These are phyloP conservation scores for Sisymbrium altissimum DNA, from an alignment of 345 rosid species.

Conservation along the genomic window DNA sequence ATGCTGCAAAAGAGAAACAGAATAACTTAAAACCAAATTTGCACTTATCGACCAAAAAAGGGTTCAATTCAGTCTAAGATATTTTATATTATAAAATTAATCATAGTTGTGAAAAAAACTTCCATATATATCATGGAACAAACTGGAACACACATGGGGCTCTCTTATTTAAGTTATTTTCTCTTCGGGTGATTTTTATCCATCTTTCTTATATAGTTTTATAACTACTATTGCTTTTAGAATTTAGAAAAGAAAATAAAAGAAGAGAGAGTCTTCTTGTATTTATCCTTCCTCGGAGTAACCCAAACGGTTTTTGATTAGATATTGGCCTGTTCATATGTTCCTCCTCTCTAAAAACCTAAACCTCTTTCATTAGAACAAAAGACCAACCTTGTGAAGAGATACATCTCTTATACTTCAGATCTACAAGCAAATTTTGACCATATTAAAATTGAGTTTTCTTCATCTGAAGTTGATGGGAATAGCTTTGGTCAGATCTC, in stretches of 20 bases:
- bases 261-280: conserved; percentile 19
- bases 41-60: conserved; percentile 39
- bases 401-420: conserved; percentile 9
- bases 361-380: conserved; percentile 21
- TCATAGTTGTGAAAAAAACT: background rate
- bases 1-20: conserved; percentile 37
- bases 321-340: conserved; percentile 29
- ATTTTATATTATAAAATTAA: background rate
- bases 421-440: conserved; percentile 8
- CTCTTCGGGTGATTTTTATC: conserved; percentile 15
- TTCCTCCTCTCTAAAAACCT: conserved; percentile 13
- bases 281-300: conserved; percentile 27
- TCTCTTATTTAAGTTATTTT: conserved; percentile 10
- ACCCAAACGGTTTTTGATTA: conserved; percentile 33
- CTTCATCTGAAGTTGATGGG: conserved; percentile 10
- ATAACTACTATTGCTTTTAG: background rate
- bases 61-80: background rate
- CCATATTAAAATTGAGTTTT: background rate
- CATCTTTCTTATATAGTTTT: background rate
- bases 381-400: conserved; percentile 9
- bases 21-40: conserved; percentile 28
- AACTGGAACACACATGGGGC: conserved; percentile 27
- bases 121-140: conserved; percentile 31
- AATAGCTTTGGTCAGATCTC: conserved; percentile 22
- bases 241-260: background rate